Evolutionary conservation across 2,329 filamentous ascomycete genomes (phyloP), one percentile per base, ranked within the genome.

Genomic region (Epichloe festucae): DNA sequence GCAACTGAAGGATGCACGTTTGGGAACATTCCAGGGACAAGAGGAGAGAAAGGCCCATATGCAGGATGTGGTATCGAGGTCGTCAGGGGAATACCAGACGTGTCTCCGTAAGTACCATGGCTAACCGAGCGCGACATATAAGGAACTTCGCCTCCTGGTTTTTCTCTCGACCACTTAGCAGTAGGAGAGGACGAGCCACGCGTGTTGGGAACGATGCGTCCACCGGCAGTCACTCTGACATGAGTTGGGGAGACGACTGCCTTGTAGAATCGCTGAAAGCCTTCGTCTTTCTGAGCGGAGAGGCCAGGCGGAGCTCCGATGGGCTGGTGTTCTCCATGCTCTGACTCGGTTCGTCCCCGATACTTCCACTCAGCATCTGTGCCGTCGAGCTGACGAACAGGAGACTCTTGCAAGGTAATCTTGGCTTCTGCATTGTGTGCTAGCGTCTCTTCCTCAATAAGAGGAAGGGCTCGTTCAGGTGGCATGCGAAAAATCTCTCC

Each of bases 221-320:
- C 81, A 53, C 81, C 80, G 53, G 81, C 81, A 19, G 81, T 85
- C 48, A 85, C 81, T 15, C 81, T 77, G 55, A 84, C 75, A 62
- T 84, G 79, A 14, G 79, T 81, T 7, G 81, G 81, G 36, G 81
- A 85, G 4, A 79, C 74, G n/a, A 84, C 81, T 11, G 81, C 79
- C 61, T 81, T 80, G 67, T 81, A 84, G 61, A 85, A 85, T 49
- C 76, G 73, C 62, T 82, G 76, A 57, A 85, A 85, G n/a, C 81
- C 81, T 62, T 84, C 79, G 36, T 74, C 74, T 57, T 77, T 75
- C 62, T 84, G 80, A 27, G 77, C 74, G 39, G 63, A 65, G 36
- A 76, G 63, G 8, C 72, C 76, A 19, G 71, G 63, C 11, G 79
- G 79, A 21, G 78, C 78, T 48, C 74, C 67, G 38, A 79, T 66